These are phyloP conservation scores for Madurella fahalii DNA, from an alignment of 2,329 filamentous ascomycete genomes.

Conservation along the genomic window DNA sequence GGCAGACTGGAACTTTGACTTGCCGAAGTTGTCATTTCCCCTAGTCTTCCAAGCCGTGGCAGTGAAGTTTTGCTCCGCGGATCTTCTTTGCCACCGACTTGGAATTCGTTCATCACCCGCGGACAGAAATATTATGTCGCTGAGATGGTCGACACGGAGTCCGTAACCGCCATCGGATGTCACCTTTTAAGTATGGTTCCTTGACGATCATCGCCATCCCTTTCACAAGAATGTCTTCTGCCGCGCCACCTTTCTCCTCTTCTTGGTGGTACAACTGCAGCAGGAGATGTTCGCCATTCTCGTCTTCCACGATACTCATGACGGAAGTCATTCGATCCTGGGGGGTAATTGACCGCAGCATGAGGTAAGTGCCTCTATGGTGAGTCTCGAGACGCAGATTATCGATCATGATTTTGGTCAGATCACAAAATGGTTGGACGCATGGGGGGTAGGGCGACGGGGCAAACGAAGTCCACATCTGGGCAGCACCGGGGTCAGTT, in stretches of 20 bases:
- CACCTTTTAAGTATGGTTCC: constrained; percentile 49
- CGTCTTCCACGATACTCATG: constrained; percentile 37
- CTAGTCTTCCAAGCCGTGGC: constrained; percentile 19
- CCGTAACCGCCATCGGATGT: constrained; percentile 37
- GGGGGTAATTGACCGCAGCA: constrained; percentile 8
- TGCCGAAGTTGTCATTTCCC: constrained; percentile 35
- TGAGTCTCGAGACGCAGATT: constrained; percentile 16
- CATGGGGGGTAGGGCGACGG: constrained; percentile 13
- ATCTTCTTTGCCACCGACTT: constrained; percentile 29
- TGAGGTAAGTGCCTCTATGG: constrained; percentile 11
- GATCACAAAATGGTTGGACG: not conserved
- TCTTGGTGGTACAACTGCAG: constrained; percentile 42
- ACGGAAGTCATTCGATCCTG: constrained; percentile 5
- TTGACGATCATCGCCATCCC: constrained; percentile 40
- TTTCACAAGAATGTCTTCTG: constrained; percentile 32
- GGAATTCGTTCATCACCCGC: constrained; percentile 38
- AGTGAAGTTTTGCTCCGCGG: not conserved
- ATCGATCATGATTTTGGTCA: constrained; percentile 7
- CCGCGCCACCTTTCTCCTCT: constrained; percentile 30
- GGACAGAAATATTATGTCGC: constrained; percentile 42
- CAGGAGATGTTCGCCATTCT: constrained; percentile 32
- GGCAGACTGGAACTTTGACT: constrained; percentile 35
- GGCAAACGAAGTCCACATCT: not conserved
- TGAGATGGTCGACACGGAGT: constrained; percentile 50
- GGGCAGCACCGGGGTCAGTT: not conserved